Conservation (phyloP, 2,329 filamentous ascomycete genomes). For the Fusarium kyushuense region DNA sequence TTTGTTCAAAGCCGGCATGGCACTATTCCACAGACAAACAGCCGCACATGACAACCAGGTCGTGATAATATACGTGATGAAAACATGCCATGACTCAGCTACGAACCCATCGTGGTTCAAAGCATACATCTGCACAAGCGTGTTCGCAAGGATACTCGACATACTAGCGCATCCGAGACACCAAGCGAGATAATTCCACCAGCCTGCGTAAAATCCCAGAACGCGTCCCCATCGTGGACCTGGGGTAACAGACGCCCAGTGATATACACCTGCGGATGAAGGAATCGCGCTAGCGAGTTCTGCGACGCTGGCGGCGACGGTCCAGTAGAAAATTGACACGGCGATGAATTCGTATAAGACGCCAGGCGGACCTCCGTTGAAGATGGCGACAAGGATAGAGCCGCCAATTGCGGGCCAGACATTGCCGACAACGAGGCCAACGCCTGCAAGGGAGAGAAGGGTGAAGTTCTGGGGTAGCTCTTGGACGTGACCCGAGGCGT, state of each 20-base stretch:
- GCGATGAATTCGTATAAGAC: slow-evolving; percentile 71
- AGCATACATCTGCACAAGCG: slow-evolving; percentile 59
- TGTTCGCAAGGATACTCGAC: slow-evolving; percentile 57
- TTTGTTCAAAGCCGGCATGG: slow-evolving; percentile 65
- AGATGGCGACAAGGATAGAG: slow-evolving; percentile 63
- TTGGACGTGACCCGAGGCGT: slow-evolving; percentile 58
- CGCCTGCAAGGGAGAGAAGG: slow-evolving; percentile 56
- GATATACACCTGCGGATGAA: slow-evolving; percentile 71
- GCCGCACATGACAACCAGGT: slow-evolving; percentile 55
- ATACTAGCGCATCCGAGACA: slow-evolving; percentile 56
- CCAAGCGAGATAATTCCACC: slow-evolving; percentile 61
- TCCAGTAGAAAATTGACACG: slow-evolving; percentile 66
- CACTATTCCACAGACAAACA: slow-evolving; percentile 67
- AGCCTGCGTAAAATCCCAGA: slow-evolving; percentile 61
- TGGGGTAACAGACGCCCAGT: slow-evolving; percentile 70
- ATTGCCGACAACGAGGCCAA: slow-evolving; percentile 58
- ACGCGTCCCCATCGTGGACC: slow-evolving; percentile 63
- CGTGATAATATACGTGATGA: slow-evolving; percentile 56
- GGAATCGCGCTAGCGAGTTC: slow-evolving; percentile 72
- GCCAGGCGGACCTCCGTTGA: slow-evolving; percentile 71
- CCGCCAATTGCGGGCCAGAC: slow-evolving; percentile 60
- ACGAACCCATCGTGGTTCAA: slow-evolving; percentile 55
- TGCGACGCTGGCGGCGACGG: slow-evolving; percentile 69
- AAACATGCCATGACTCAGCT: slow-evolving; percentile 58
- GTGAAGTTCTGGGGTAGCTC: slow-evolving; percentile 56